Percentiles rank a stretch among this genome's conserved stretches.
Evolutionary conservation across 2,329 filamentous ascomycete genomes (phyloP).

Genomic region (Calonectria crousiana): DNA sequence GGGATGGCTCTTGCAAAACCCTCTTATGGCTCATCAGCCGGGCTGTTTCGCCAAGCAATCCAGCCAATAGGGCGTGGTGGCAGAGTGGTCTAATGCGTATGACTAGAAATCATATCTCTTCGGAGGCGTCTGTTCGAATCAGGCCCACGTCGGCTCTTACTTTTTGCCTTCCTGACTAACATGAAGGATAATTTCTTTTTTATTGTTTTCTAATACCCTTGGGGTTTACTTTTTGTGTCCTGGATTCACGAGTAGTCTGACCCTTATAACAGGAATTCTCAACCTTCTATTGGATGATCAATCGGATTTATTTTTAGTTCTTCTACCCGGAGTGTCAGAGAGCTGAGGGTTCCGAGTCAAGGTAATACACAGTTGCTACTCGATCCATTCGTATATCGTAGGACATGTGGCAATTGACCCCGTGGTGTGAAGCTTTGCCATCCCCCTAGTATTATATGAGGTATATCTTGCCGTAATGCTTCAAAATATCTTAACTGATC

Average conservation of each 20-base stretch:
- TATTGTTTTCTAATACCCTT: neutral
- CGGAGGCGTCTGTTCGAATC: constrained; percentile 51
- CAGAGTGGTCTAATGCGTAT: constrained; percentile 50
- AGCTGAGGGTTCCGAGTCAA: neutral
- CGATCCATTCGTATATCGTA: neutral
- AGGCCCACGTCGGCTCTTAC: constrained; percentile 45
- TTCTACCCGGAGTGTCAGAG: neutral
- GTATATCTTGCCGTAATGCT: neutral
- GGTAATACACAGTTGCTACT: neutral
- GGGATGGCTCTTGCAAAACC: neutral
- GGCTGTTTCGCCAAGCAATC: neutral
- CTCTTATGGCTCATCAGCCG: neutral
- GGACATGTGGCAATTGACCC: neutral
- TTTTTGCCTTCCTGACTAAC: constrained; percentile 17
- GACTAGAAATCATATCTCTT: constrained; percentile 50
- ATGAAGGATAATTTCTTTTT: neutral
- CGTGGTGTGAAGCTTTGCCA: neutral
- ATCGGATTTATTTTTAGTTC: neutral
- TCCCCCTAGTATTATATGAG: neutral
- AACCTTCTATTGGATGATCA: neutral
- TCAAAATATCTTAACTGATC: neutral
- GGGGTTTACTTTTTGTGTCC: neutral
- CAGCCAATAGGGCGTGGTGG: constrained; percentile 42
- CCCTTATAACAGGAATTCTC: neutral
- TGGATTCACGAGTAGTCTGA: neutral